Base-by-base conservation (phyloP, 768 basidiomycete genomes). In the Phaeotremella fagi region DNA sequence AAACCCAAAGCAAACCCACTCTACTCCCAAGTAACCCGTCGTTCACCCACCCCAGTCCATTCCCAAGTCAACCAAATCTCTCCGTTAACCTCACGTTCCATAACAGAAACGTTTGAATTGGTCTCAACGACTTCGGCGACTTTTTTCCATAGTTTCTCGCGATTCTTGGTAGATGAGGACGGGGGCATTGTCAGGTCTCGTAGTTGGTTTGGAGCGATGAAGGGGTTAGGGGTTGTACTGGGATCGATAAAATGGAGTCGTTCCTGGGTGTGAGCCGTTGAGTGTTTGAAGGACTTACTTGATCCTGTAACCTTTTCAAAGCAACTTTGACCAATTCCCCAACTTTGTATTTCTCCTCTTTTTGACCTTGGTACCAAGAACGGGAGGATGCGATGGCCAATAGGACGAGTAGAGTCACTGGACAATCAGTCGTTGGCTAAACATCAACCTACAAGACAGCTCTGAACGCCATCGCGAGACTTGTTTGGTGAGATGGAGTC, bases 21-120 rank as follows among this genome's bases (percentile, higher is more conserved):
- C 22, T 36, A 37, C 28, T 54, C 54, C 57, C 57, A 63, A n/a
- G 57, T 59, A 3, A 63, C 58, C 29, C 56, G 42, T 29, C 48
- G 45, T 48, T 63, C 64, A 11, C 59, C 59, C 15, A 66, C 62
- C 2, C 72, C 72, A 4, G 56, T 49, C 72, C 72, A 74, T 42
- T 74, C 66, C 72, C 72, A 74, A 0, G 68, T 71, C 52, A 60
- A 61, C 71, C 71, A 73, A 22, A 70, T 42, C 48, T 71, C 72
- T 0, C 70, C 72, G 23, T 52, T 54, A 18, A 72, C 58, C 47
- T 72, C 72, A 43, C 61, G 47, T 37, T 74, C 72, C 38, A 64
- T 47, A 27, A 62, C 59, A 6, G 63, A 54, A 15, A 74, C 68
- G 57, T 74, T 74, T 14, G 72, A 67, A 48, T 74, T 74, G 46